Evolutionary conservation across 805 yeast species (phyloP), one percentile per base, ranked within the genome.

Genomic region (Starmerella floris): DNA sequence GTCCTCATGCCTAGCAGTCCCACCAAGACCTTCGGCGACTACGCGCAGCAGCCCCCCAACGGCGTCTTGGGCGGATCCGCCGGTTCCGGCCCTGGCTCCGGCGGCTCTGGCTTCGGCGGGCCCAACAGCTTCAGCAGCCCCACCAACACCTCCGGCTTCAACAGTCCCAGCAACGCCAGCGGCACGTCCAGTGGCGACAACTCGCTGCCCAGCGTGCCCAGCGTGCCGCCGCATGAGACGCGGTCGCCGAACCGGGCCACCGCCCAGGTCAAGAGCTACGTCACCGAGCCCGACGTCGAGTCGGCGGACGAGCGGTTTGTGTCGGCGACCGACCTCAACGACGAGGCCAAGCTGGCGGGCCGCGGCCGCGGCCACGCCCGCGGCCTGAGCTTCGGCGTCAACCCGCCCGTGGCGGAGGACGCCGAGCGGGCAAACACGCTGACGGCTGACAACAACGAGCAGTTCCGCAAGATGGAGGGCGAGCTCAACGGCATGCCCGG

Each of bases 1-100:
- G 49, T 50, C 11, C 28, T 50, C 11, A 23, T 42, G 25, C 51
- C 52, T 9, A 20, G 42, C 1, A 40, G 50, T 38, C 51, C 53
- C 3, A 33, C 36, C 5, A 20, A 21, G 16, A 30, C 20, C 6
- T 15, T 25, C 30, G 38, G 23, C 28, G 22, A 19, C 10, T 10
- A 19, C 28, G 9, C 13, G 8, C 20, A n/a, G 9, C 11, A 13
- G 9, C 28, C 8, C 8, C 15, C 38, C n/a, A 16, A 9, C 15
- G 26, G 37, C 26, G 37, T 16, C n/a, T 10, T 5, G 6, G 10
- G 16, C 16, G 10, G 16, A 9, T 10, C 37, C 17, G 16, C 23
- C 23, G n/a, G 23, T 9, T 16, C 13, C 16, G 32, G 32, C 32
- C 27, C 27, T 25, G 11, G 8, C 11, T 8, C 27, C 27, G n/a